Evolutionary conservation across 768 basidiomycete species (phyloP), one percentile per base, ranked within the genome.

Genomic region (Phaeotremella fagi): DNA sequence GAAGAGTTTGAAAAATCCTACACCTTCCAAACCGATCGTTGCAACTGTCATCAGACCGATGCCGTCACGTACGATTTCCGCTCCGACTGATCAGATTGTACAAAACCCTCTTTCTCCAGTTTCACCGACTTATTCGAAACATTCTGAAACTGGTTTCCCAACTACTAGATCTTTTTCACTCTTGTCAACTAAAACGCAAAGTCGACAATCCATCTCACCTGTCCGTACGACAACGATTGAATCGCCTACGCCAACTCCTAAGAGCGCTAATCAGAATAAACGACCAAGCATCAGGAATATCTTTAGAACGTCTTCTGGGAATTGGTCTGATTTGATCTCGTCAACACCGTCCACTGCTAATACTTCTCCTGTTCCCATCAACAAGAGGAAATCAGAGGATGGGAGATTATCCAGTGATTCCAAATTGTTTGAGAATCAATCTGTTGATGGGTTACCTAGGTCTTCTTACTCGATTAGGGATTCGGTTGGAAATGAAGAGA

Each of bases 271-370:
- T 35, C 38, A 11, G 11, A 41, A 12, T 41, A 61, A 54, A 42
- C 28, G 60, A 37, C 60, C 60, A 4, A 59, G 48, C 25, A 45
- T 68, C n/a, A 36, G 58, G n/a, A 61, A 60, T 41, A 68, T 68
- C 12, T 68, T 68, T 38, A 44, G 66, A 3, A 57, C 60, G 1
- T 52, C 53, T 23, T 68, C 66, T 0, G 66, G 66, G 1, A 65
- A 62, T 48, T 68, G 66, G 66, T 60, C 58, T 11, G 66, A 65
- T n/a, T 50, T 68, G 3, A 61, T n/a, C n/a, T n/a, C n/a, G n/a
- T n/a, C n/a, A n/a, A n/a, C n/a, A n/a, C n/a, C n/a, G n/a, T n/a
- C n/a, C n/a, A n/a, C n/a, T n/a, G n/a, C n/a, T n/a, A n/a, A n/a
- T n/a, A n/a, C n/a, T n/a, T n/a, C n/a, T n/a, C n/a, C n/a, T n/a